Base-by-base conservation (phyloP, 306 rosid species). In the Aeschynomene evenia region DNA sequence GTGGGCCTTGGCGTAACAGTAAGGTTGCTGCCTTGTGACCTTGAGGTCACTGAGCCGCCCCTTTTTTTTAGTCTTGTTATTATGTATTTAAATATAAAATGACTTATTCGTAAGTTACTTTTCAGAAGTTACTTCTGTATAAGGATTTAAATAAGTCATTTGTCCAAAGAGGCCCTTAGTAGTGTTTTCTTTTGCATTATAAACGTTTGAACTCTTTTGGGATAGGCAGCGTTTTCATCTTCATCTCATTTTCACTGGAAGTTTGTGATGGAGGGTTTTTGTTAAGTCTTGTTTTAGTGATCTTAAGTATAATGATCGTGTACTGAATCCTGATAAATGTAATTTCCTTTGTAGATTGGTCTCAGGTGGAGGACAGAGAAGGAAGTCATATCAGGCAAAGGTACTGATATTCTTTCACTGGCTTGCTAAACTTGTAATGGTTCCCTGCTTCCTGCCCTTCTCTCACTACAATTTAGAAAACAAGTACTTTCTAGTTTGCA, bases 321-420 rank as follows among this genome's bases (percentile, higher is more conserved):
- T 68, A 75, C 74, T 74, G 24, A 74, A 56, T 68, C 75, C 74
- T 74, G 24, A 74, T 74, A 59, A 39, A 42, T 59, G 61, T 72
- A 50, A 9, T 78, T 76, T 31, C 63, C 21, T 54, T 56, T 51
- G 34, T 78, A 93, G 97, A 86, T 93, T 90, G 98, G 98, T 62
- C 90, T 93, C 73, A 85, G 97, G 66, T 93, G 98, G 98, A 85
- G 98, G 81, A 85, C 87, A 28, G 96, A 93, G 77, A 90, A 90
- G 82, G 98, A 93, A 82, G 98, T 93, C 9, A 70, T 84, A 29
- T 84, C 97, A 76, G 96, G 97, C 74, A 93, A 93, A 78, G 98
- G 98, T 93, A 89, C 74, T 67, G 51, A 45, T 58, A 14, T 66
- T 70, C 37, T 76, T 55, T 68, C 46, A 45, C 42, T 50, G 48